Conservation (phyloP, 805 yeast genomes). For the Cyberlindnera subsufficiens region DNA sequence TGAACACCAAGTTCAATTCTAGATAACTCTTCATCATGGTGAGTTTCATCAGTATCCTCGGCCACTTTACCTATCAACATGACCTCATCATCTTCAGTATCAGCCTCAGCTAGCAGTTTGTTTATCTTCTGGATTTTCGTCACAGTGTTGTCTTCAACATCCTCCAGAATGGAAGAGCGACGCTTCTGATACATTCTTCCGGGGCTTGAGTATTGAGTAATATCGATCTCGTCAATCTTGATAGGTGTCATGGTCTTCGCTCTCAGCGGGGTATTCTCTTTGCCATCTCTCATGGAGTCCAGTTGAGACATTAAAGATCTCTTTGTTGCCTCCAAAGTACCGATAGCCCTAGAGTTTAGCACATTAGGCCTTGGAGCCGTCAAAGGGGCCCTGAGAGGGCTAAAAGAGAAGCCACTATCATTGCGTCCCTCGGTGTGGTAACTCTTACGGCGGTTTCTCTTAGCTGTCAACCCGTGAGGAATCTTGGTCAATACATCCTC, state of each 20-base stretch:
- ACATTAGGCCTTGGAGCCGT: slow-evolving; percentile 27
- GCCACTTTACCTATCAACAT: not conserved
- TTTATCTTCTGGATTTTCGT: slow-evolving; percentile 8
- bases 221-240: slow-evolving; percentile 1
- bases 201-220: slow-evolving; percentile 5
- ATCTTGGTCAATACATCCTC: slow-evolving; percentile 23
- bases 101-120: slow-evolving; percentile 1
- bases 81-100: slow-evolving; percentile 2
- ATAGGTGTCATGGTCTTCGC: slow-evolving; percentile 8
- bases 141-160: slow-evolving; percentile 14
- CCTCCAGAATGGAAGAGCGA: slow-evolving; percentile 16
- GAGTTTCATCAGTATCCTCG: slow-evolving; percentile 20
- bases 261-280: slow-evolving; percentile 13
- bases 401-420: slow-evolving; percentile 4
- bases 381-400: slow-evolving; percentile 23
- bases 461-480: slow-evolving; percentile 40
- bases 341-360: slow-evolving; percentile 15
- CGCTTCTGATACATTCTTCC: slow-evolving; percentile 8
- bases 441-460: slow-evolving; percentile 25
- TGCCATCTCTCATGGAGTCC: slow-evolving; percentile 9
- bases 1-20: slow-evolving; percentile 16
- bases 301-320: slow-evolving; percentile 14
- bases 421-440: slow-evolving; percentile 8
- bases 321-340: slow-evolving; percentile 14
- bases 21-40: slow-evolving; percentile 21